Evolutionary conservation across 2,329 filamentous ascomycete genomes (phyloP), one percentile per base, ranked within the genome.

Genomic region (Aspergillus viridinutans): DNA sequence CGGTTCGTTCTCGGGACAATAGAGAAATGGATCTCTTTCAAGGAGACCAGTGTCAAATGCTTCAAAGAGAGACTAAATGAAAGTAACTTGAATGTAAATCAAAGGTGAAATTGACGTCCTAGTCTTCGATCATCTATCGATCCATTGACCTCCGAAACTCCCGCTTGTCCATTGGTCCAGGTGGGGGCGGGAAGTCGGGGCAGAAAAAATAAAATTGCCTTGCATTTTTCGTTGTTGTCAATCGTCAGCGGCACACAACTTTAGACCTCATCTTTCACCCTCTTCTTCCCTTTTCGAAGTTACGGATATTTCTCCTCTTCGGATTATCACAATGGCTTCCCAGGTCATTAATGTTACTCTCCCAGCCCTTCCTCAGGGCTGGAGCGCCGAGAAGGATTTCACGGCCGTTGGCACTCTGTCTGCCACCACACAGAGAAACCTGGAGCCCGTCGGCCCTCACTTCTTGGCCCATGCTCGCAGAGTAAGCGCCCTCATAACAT

Each of bases 401-500:
- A 94, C 94, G 80, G 78, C 89, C 57, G 74, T 96, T 64, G 89
- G 88, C 69, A 81, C 86, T 67, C 82, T 97, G 62, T 92, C 90
- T 61, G 78, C 83, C 62, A 86, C 91, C 42, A 89, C 86, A 52
- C 87, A 92, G 80, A 88, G 94, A 72, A 93, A 89, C 73, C 87
- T 99, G 69, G 94, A 97, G 82, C 92, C 94, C 54, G 90, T 97
- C 66, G 94, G 94, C 67, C 93, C 94, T 77, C 91, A 97, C 81
- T 99, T 97, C 83, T 87, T 99, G 64, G 94, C 94, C 66, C 92
- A 97, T 77, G 94, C 94, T 69, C 92, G 94, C 73, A 90, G 94
- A 78, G 90, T 38, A 38, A 38, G 32, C 14, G 2, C 2, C 14
- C 12, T 35, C 32, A 5, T 29, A 4, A 17, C 2, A 0, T 35